phyloP scores from a whole-genome alignment of 371 early-diverging fungal genomes.

The Cokeromyces recurvatus region DNA sequence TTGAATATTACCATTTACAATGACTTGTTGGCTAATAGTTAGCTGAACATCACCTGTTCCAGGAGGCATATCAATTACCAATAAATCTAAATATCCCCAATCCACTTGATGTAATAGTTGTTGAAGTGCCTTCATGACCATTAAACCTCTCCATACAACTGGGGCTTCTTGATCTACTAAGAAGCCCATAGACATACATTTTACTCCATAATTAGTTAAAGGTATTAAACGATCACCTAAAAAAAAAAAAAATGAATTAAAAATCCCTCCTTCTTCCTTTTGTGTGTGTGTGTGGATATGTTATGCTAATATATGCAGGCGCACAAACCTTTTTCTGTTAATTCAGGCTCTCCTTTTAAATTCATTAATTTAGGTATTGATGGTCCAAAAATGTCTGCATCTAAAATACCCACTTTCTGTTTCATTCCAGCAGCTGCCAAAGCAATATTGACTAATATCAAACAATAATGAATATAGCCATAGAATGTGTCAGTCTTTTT shows the following conservation, averaged over 20 bases:
- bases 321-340: conserved; percentile 48
- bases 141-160: conserved; percentile 90
- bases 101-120: conserved; percentile 82
- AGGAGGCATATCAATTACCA: conserved; percentile 92
- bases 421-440: conserved; percentile 62
- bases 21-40: conserved; percentile 79
- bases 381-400: conserved; percentile 91
- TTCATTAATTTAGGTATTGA: conserved; percentile 86
- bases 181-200: conserved; percentile 93
- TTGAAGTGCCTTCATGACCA: conserved; percentile 94
- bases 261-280: too few species aligned
- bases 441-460: conserved; percentile 68
- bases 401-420: conserved; percentile 74
- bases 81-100: conserved; percentile 73
- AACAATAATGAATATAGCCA: too few species aligned
- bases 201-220: conserved; percentile 75
- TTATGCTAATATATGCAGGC: too few species aligned
- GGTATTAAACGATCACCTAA: conserved; percentile 64
- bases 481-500: too few species aligned
- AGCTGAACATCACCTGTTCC: conserved; percentile 91
- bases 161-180: conserved; percentile 71
- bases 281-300: too few species aligned
- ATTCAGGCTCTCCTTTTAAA: conserved; percentile 67
- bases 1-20: conserved; percentile 54
- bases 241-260: too few species aligned